These are phyloP conservation scores for Fusarium sp. DNA, from an alignment of 2,329 filamentous ascomycete genomes.

Conservation along the genomic window DNA sequence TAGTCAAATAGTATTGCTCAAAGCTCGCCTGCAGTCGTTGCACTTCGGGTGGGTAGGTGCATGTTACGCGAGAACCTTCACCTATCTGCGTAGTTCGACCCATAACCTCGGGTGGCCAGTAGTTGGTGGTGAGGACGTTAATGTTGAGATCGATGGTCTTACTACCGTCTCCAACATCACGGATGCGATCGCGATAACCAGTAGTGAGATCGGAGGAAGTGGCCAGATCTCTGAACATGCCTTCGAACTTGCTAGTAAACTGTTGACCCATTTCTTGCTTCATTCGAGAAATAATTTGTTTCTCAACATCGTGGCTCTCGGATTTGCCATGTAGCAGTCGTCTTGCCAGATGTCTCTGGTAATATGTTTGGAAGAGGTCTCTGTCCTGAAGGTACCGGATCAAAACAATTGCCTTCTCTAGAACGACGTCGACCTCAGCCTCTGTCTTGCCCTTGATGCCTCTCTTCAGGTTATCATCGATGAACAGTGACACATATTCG, in stretches of 20 bases:
- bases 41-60: slow-evolving; percentile 83
- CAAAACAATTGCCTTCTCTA: slow-evolving; percentile 91
- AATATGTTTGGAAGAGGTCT: slow-evolving; percentile 96
- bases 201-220: slow-evolving; percentile 87
- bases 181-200: slow-evolving; percentile 80
- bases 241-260: slow-evolving; percentile 93
- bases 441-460: slow-evolving; percentile 95
- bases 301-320: slow-evolving; percentile 91
- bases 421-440: slow-evolving; percentile 83
- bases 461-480: slow-evolving; percentile 95
- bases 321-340: slow-evolving; percentile 90
- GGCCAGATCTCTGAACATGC: slow-evolving; percentile 98
- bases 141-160: slow-evolving; percentile 82
- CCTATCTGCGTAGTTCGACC: slow-evolving; percentile 69
- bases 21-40: slow-evolving; percentile 86
- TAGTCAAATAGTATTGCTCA: slow-evolving; percentile 87
- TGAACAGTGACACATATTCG: slow-evolving; percentile 95
- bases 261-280: slow-evolving; percentile 96
- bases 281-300: slow-evolving; percentile 96
- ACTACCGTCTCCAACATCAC: slow-evolving; percentile 63
- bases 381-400: slow-evolving; percentile 92
- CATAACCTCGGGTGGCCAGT: slow-evolving; percentile 95
- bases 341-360: slow-evolving; percentile 95
- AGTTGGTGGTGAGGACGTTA: slow-evolving; percentile 91
- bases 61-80: slow-evolving; percentile 61